Evolutionary conservation across 2,329 filamentous ascomycete species (phyloP).

Genomic region (Penicillium paneum): DNA sequence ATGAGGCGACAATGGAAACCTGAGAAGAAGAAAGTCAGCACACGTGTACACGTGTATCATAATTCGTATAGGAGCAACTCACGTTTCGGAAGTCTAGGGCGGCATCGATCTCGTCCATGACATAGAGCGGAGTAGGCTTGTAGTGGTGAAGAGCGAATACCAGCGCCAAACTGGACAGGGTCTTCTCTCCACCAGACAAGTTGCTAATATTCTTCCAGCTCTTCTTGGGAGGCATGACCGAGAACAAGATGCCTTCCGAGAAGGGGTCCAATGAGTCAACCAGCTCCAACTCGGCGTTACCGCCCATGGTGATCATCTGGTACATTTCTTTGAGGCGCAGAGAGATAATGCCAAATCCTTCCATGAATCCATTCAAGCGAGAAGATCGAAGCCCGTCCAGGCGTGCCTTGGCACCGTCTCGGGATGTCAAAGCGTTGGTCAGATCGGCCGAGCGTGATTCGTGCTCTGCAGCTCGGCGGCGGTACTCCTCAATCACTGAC

Average conservation of each 20-base stretch:
- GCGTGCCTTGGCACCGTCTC: slow-evolving; percentile 85
- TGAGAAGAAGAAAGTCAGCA: slow-evolving; percentile 35
- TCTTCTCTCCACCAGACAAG: slow-evolving; percentile 94
- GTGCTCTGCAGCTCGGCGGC: slow-evolving; percentile 79
- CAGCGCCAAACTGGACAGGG: slow-evolving; percentile 82
- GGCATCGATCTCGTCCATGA: slow-evolving; percentile 99
- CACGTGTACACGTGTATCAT: not conserved
- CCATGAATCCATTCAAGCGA: slow-evolving; percentile 95
- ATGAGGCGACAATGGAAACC: slow-evolving; percentile 96
- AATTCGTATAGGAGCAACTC: slow-evolving; percentile 45
- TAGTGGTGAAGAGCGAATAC: slow-evolving; percentile 99
- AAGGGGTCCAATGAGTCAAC: slow-evolving; percentile 96
- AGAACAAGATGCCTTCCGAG: slow-evolving; percentile 93
- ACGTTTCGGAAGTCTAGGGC: slow-evolving; percentile 97
- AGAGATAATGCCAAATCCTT: slow-evolving; percentile 91
- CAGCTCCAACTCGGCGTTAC: slow-evolving; percentile 94
- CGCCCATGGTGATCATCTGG: slow-evolving; percentile 99
- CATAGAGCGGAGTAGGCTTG: slow-evolving; percentile 94
- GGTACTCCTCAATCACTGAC: slow-evolving; percentile 82
- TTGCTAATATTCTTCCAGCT: slow-evolving; percentile 99
- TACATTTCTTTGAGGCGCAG: slow-evolving; percentile 98
- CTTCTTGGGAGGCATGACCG: slow-evolving; percentile 99
- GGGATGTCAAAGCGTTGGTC: slow-evolving; percentile 68
- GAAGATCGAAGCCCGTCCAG: slow-evolving; percentile 88
- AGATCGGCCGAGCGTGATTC: slow-evolving; percentile 79